Conservation (phyloP, 768 basidiomycete species). For the Boletus tomentosulus region DNA sequence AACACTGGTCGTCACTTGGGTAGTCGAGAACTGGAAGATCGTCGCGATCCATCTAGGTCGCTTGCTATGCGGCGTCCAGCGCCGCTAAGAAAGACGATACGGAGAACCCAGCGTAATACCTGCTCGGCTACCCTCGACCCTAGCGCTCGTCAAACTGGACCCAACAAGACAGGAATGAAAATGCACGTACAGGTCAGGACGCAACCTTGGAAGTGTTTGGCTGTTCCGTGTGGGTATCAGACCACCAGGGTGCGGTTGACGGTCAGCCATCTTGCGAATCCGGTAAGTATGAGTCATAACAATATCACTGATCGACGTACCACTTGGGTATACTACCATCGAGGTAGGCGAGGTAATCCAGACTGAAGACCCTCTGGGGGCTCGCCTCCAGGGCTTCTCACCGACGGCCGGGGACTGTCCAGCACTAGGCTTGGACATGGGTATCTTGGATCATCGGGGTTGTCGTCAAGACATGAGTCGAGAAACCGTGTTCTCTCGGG, state of each 20-base stretch:
- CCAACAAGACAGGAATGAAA: background rate
- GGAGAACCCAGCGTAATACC: background rate
- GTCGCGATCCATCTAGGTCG: too few species aligned
- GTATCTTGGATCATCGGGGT: background rate
- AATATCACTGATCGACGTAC: background rate
- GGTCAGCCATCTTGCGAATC: background rate
- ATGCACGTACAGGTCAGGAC: background rate
- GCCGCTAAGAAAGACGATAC: too few species aligned
- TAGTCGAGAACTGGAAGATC: too few species aligned
- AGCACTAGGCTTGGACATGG: too few species aligned
- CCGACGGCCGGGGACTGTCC: background rate
- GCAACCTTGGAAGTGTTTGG: background rate
- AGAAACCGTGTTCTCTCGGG: too few species aligned
- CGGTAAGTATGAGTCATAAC: background rate
- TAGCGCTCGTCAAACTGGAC: background rate
- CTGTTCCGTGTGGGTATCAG: background rate
- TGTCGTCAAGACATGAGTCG: background rate
- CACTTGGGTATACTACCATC: background rate
- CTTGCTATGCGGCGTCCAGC: too few species aligned
- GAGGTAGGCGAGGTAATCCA: too few species aligned
- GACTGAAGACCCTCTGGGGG: background rate
- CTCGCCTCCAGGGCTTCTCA: background rate
- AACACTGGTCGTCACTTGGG: background rate
- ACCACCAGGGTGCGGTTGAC: background rate
- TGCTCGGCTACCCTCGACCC: background rate